These are phyloP conservation scores for Eutrema japonicum DNA, from an alignment of 345 rosid species.

Conservation along the genomic window DNA sequence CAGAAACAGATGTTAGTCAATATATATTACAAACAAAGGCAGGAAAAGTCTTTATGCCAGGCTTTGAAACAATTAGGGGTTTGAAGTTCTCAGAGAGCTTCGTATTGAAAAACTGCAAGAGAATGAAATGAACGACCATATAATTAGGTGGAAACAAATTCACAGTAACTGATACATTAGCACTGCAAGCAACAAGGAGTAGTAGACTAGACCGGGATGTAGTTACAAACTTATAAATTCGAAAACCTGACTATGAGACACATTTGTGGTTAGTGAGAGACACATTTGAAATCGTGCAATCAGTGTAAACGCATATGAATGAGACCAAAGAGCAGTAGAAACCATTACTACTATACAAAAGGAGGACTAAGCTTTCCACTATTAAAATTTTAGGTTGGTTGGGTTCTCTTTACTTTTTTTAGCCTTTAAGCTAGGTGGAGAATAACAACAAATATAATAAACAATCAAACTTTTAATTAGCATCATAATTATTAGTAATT, in stretches of 20 bases:
- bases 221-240: background rate
- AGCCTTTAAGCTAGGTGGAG: background rate
- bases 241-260: background rate
- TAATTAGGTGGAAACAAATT: constrained; percentile 17
- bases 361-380: too few species aligned
- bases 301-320: too few species aligned
- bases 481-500: background rate
- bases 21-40: background rate
- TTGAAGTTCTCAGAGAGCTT: constrained; percentile 56
- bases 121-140: constrained; percentile 20
- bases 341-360: too few species aligned
- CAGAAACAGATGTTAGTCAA: too few species aligned
- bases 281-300: too few species aligned
- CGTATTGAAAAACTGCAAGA: constrained; percentile 70
- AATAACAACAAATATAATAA: too few species aligned
- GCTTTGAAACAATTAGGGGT: background rate
- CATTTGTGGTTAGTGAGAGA: too few species aligned
- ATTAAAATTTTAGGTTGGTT: background rate
- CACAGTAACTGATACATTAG: background rate
- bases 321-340: too few species aligned
- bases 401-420: background rate
- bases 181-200: background rate
- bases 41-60: background rate
- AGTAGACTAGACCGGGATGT: background rate
- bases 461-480: too few species aligned